Percentiles rank a stretch among this genome's conserved stretches.
phyloP scores from a whole-genome alignment of 371 early-diverging fungal species.

The Mucor lusitanicus region DNA sequence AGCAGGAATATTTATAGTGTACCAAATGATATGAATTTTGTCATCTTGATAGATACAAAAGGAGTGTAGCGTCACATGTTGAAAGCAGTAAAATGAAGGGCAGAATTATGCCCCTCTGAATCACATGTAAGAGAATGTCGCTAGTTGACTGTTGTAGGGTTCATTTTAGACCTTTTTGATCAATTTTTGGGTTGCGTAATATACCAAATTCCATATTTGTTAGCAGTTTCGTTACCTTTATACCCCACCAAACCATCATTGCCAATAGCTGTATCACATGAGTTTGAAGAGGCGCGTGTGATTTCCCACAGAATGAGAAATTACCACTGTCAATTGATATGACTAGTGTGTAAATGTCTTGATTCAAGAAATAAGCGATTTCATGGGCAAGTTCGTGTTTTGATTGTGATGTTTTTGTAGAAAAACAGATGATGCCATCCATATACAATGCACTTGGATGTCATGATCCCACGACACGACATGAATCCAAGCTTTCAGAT shows the following conservation, averaged over 20 bases:
- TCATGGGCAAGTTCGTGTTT: neutral
- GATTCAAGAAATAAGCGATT: neutral
- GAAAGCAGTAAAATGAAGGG: neutral
- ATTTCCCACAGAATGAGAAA: neutral
- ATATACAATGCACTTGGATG: no score
- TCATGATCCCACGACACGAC: no score
- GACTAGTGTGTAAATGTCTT: neutral
- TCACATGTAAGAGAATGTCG: neutral
- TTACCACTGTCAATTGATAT: neutral
- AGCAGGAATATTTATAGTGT: neutral
- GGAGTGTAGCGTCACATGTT: conserved; percentile 4
- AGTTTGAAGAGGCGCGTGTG: neutral
- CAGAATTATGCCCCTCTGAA: neutral
- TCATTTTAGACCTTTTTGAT: neutral
- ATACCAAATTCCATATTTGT: neutral
- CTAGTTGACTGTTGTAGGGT: neutral
- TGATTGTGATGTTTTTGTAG: no score
- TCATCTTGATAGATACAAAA: conserved; percentile 13
- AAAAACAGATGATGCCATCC: no score
- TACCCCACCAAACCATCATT: neutral
- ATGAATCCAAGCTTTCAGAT: no score
- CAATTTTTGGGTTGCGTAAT: conserved; percentile 1
- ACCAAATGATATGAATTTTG: neutral
- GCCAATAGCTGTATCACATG: neutral
- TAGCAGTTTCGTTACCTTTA: neutral